These are phyloP conservation scores for Cladophialophora exuberans DNA, from an alignment of 2,329 filamentous ascomycete genomes.

Conservation along the genomic window DNA sequence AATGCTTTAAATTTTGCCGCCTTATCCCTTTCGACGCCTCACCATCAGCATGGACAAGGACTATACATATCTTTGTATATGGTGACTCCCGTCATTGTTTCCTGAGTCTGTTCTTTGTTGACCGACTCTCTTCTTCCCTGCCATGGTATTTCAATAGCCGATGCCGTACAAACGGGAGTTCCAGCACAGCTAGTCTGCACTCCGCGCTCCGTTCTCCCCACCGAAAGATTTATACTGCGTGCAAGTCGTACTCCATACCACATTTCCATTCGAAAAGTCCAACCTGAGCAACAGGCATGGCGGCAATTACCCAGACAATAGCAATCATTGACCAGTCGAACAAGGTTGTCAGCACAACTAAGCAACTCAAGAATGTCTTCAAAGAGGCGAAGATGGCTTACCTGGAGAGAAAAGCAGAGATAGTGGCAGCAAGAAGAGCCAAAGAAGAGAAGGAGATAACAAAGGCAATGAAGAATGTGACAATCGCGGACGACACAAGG, in stretches of 20 bases:
- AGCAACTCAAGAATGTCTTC: constrained; percentile 86
- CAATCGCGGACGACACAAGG: constrained; percentile 50
- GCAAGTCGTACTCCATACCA: neutral
- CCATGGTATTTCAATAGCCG: constrained; percentile 25
- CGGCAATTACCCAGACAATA: constrained; percentile 68
- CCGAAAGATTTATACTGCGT: no score
- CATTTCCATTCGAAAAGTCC: neutral
- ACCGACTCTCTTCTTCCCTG: constrained; percentile 23
- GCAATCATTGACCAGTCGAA: constrained; percentile 90
- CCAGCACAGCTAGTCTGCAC: no score
- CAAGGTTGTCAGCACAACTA: constrained; percentile 88
- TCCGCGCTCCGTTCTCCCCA: no score
- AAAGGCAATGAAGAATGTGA: constrained; percentile 57
- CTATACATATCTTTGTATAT: no score
- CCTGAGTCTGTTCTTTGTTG: constrained; percentile 19
- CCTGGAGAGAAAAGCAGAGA: constrained; percentile 80
- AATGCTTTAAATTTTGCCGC: constrained; percentile 25
- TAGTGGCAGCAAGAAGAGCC: constrained; percentile 70
- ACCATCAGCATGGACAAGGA: no score
- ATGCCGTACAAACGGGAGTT: neutral
- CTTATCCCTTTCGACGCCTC: constrained; percentile 12
- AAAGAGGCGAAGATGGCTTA: constrained; percentile 90
- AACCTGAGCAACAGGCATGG: constrained; percentile 24
- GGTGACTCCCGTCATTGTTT: constrained; percentile 8
- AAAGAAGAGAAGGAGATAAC: constrained; percentile 63